Conservation (phyloP, 2,329 filamentous ascomycete genomes). For the Xylariaceae sp. region DNA sequence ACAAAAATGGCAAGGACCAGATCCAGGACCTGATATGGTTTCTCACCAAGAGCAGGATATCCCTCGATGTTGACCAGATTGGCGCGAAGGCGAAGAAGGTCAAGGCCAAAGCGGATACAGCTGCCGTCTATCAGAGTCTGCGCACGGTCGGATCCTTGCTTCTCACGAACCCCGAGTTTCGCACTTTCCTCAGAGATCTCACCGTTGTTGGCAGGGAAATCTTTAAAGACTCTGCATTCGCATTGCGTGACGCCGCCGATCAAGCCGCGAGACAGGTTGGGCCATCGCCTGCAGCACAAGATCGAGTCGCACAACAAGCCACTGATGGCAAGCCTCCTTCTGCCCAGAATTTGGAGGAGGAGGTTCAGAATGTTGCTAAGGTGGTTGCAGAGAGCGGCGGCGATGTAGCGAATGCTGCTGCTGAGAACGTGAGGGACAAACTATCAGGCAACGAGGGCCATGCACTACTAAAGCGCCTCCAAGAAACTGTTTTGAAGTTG, state of each 20-base stretch:
- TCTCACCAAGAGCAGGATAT: slow-evolving; percentile 65
- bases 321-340: slow-evolving; percentile 40
- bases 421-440: slow-evolving; percentile 68
- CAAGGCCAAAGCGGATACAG: slow-evolving; percentile 64
- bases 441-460: slow-evolving; percentile 66
- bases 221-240: slow-evolving; percentile 78
- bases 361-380: slow-evolving; percentile 51
- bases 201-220: slow-evolving; percentile 75
- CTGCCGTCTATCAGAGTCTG: slow-evolving; percentile 73
- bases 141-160: slow-evolving; percentile 80
- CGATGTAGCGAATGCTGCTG: slow-evolving; percentile 40
- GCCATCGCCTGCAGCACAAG: slow-evolving; percentile 57
- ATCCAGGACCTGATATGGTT: slow-evolving; percentile 92
- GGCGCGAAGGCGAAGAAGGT: slow-evolving; percentile 54
- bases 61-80: slow-evolving; percentile 61
- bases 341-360: slow-evolving; percentile 58
- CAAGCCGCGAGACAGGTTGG: slow-evolving; percentile 68
- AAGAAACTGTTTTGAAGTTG: slow-evolving; percentile 68
- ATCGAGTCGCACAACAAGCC: slow-evolving; percentile 42
- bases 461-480: slow-evolving; percentile 68
- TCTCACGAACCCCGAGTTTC: slow-evolving; percentile 84
- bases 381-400: slow-evolving; percentile 43
- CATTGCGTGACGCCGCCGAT: slow-evolving; percentile 69
- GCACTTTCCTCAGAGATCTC: slow-evolving; percentile 76
- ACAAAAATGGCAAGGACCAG: slow-evolving; percentile 81